These are phyloP conservation scores for Nepenthes gracilis DNA, from an alignment of 148 eudicot species.

Conservation along the genomic window DNA sequence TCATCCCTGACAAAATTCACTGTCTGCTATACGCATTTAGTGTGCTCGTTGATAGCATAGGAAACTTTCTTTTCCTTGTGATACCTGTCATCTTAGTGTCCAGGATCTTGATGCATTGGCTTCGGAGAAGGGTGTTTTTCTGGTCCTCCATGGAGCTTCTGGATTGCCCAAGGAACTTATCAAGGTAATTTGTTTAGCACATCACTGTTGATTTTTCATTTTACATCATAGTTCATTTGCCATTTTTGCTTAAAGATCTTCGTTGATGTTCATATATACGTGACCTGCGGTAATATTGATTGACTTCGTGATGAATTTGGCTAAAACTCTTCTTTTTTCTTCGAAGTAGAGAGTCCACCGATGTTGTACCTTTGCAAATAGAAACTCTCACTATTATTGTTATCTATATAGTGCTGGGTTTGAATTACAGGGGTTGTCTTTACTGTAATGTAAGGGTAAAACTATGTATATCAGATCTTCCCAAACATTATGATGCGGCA, in stretches of 20 bases:
- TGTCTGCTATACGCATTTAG: neutral
- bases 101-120: slow-evolving; percentile 63
- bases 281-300: no score
- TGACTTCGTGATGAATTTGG: no score
- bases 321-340: no score
- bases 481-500: no score
- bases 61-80: neutral
- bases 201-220: slow-evolving; percentile 5
- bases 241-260: neutral
- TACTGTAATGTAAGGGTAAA: no score
- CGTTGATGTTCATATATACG: no score
- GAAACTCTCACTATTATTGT: no score
- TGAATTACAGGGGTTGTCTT: no score
- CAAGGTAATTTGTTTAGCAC: slow-evolving; percentile 33
- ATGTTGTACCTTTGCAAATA: neutral
- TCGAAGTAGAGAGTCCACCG: neutral
- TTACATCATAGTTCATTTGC: neutral
- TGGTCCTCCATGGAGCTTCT: slow-evolving; percentile 98
- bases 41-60: neutral
- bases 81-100: neutral
- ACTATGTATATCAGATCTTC: no score
- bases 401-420: no score
- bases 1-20: no score
- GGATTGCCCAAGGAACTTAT: slow-evolving; percentile 68
- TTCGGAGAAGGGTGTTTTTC: slow-evolving; percentile 55